Evolutionary conservation across 306 rosid species (phyloP).

Genomic region (Amphicarpaea edgeworthii): DNA sequence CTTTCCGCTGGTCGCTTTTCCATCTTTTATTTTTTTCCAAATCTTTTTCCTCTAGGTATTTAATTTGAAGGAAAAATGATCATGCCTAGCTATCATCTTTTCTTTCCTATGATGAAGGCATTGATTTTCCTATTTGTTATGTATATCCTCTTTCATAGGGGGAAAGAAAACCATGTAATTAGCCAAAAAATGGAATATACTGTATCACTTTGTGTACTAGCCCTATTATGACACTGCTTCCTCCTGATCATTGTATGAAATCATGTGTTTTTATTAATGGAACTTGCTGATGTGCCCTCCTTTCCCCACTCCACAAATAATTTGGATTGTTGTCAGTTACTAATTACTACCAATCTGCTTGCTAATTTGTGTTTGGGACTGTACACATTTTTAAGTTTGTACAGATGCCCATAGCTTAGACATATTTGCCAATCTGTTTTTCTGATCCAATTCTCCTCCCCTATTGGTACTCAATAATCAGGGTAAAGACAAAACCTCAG

Average conservation of each 20-base stretch:
- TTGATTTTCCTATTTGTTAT: too few relatives aligned
- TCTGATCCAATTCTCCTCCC: neutral
- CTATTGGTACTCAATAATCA: slow-evolving; percentile 47
- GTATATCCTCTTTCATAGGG: neutral
- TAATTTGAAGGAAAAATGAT: slow-evolving; percentile 3
- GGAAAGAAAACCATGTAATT: slow-evolving; percentile 1
- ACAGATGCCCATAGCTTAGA: neutral
- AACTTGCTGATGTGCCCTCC: neutral
- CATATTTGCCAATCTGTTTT: neutral
- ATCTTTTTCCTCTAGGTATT: neutral
- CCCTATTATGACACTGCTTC: slow-evolving; percentile 14
- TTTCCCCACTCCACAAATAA: neutral
- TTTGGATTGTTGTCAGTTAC: slow-evolving; percentile 20
- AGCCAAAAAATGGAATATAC: neutral
- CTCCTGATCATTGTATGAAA: neutral
- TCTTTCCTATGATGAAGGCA: neutral
- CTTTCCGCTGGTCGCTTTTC: neutral
- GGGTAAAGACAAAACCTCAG: slow-evolving; percentile 95
- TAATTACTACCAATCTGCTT: neutral
- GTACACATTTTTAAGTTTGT: neutral
- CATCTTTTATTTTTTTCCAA: slow-evolving; percentile 7
- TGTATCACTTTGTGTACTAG: neutral
- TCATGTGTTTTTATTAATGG: neutral
- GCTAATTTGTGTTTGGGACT: neutral
- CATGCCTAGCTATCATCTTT: neutral